phyloP scores from a whole-genome alignment of 1,139 yeast genomes.

The Groenewaldozyma sp. region DNA sequence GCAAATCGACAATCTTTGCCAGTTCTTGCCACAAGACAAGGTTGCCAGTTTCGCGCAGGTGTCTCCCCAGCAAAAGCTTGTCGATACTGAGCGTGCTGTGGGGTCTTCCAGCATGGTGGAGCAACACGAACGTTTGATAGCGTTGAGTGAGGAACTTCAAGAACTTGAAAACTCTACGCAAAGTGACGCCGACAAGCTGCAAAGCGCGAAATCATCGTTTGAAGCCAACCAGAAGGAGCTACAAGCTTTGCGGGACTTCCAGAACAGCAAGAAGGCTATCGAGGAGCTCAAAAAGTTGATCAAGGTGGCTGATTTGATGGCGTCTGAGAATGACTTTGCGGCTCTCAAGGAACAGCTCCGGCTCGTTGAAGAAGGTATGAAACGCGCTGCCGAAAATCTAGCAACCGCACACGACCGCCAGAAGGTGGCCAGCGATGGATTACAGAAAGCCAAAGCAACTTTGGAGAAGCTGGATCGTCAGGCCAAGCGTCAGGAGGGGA shows the following conservation, averaged over 20 bases:
- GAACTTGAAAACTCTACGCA: slow-evolving; percentile 6
- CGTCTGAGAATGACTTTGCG: neutral
- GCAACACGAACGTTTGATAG: slow-evolving; percentile 50
- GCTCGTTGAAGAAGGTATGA: slow-evolving; percentile 1
- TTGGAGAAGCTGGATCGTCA: slow-evolving; percentile 3
- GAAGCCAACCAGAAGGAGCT: slow-evolving; percentile 23
- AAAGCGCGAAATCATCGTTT: slow-evolving; percentile 32
- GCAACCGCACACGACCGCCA: slow-evolving; percentile 15
- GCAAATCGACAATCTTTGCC: slow-evolving; percentile 86
- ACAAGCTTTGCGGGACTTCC: slow-evolving; percentile 20
- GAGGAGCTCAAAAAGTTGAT: slow-evolving; percentile 4
- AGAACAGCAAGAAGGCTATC: slow-evolving; percentile 19
- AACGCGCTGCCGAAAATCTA: slow-evolving; percentile 7
- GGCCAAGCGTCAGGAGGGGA: no score
- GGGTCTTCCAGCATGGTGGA: slow-evolving; percentile 50
- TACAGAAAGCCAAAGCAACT: slow-evolving; percentile 7
- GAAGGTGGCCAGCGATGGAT: no score
- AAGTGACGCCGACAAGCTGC: slow-evolving; percentile 14
- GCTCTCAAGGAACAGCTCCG: neutral
- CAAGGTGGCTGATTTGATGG: slow-evolving; percentile 4
- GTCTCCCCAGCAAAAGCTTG: slow-evolving; percentile 62
- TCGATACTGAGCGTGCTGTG: slow-evolving; percentile 76
- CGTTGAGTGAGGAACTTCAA: slow-evolving; percentile 35
- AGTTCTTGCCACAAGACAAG: slow-evolving; percentile 89
- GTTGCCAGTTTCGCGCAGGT: slow-evolving; percentile 88